Base-by-base conservation (phyloP, 2,329 filamentous ascomycete species). In the Hypocrella siamensis region DNA sequence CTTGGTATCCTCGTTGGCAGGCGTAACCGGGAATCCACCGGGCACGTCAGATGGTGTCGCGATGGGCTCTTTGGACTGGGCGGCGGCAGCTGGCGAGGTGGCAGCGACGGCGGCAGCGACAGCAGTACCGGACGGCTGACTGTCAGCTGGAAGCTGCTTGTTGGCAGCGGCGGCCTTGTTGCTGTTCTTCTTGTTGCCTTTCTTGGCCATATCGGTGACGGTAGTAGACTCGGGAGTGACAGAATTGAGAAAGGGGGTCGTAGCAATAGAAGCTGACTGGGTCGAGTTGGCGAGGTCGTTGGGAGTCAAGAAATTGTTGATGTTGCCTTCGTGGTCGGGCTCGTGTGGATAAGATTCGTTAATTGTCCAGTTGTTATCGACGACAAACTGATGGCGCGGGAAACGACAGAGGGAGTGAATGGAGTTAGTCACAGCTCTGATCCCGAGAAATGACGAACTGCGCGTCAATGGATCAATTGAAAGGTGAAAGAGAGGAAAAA, bases 271-370 rank as follows among this genome's bases (percentile, higher is more conserved):
- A 17, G 19, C 25, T 21, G 31, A 19, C 22, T 17, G 16, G 8
- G 30, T 49, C 46, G 41, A 60, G 53, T 42, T 53, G 38, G 54
- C 43, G 32, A 93, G 79, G 49, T 83, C 69, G 40, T 84, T 71
- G 35, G 79, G 74, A 26, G 71, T 70, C 35, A 98, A 70, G 41
- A 94, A 75, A 72, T 96, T 96, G 69, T 96, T 96, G 46, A 85
- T 65, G 67, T 88, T 93, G 47, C 81, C 79, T 47, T 75, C 66
- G 42, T 70, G 68, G 64, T 94, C 88, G 48, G 74, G 72, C 60
- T 94, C 86, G 58, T 79, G 77, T 37, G 81, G 80, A 26, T 77
- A 79, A 36, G 75, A 74, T 46, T 77, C 73, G 57, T 94, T 86
- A 53, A 76, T 80, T 31, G 75, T 75, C 90, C 90, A 98, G 45